Percentiles rank a stretch among this genome's conserved stretches.
Conservation (phyloP, 2,329 filamentous ascomycete species). For the Diatrype stigma region DNA sequence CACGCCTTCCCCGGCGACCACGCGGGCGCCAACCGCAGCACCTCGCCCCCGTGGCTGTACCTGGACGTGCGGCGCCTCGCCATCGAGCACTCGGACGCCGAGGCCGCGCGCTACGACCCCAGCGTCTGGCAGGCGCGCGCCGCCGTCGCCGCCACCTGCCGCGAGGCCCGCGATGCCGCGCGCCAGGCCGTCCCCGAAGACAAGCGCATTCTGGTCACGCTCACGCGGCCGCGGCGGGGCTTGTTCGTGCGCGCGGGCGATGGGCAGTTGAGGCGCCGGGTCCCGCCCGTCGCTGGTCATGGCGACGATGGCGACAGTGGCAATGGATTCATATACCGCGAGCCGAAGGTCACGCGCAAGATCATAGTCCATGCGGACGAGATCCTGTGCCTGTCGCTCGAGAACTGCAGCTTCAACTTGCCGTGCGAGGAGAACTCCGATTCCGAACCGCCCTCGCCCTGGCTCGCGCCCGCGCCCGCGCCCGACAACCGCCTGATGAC, state of each 20-base stretch:
- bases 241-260: constrained; percentile 25
- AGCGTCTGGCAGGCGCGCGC: constrained; percentile 25
- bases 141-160: constrained; percentile 19
- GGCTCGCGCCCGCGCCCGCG: no score
- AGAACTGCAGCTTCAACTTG: constrained; percentile 31
- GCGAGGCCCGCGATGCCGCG: constrained; percentile 23
- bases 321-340: neutral
- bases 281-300: constrained; percentile 9
- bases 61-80: constrained; percentile 26
- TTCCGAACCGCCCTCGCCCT: no score
- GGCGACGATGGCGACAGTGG: neutral
- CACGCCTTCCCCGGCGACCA: constrained; percentile 30
- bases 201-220: constrained; percentile 14
- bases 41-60: constrained; percentile 23
- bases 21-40: constrained; percentile 20
- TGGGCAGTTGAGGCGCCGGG: constrained; percentile 15
- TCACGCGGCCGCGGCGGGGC: constrained; percentile 24
- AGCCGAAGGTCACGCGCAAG: constrained; percentile 17
- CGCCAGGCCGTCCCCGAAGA: constrained; percentile 17
- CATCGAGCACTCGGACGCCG: constrained; percentile 21
- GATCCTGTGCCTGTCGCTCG: constrained; percentile 23
- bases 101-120: constrained; percentile 25
- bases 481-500: neutral
- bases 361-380: constrained; percentile 22
- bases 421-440: constrained; percentile 20